Conservation (phyloP, 768 basidiomycete species). For the Zangia roseola region DNA sequence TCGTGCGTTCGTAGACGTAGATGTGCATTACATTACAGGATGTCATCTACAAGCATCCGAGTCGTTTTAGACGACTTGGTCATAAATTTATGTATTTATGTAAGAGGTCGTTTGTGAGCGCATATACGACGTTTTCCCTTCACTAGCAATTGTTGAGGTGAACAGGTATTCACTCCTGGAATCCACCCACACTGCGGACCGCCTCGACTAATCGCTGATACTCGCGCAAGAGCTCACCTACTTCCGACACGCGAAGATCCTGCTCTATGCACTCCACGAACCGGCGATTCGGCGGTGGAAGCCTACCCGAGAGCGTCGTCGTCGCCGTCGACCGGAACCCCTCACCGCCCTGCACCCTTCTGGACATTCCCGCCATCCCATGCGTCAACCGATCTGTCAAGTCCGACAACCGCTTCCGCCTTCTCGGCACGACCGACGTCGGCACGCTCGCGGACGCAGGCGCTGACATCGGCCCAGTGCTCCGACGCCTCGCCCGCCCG, state of each 20-base stretch:
- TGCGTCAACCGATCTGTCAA: conserved; percentile 80
- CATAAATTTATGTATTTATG: too few species aligned
- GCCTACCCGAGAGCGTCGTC: conserved; percentile 32
- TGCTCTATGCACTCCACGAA: conserved; percentile 73
- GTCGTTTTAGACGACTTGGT: too few species aligned
- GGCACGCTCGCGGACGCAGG: too few species aligned
- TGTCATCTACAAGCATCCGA: too few species aligned
- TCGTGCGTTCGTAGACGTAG: not conserved
- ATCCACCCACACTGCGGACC: conserved; percentile 52
- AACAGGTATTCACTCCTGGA: conserved; percentile 18
- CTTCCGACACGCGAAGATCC: conserved; percentile 80
- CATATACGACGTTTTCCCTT: too few species aligned
- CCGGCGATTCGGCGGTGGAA: conserved; percentile 63
- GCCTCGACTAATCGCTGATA: conserved; percentile 78
- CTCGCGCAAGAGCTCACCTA: conserved; percentile 75
- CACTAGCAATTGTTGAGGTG: too few species aligned
- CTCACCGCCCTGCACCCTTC: conserved; percentile 39
- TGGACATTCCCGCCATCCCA: conserved; percentile 55
- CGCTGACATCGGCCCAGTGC: conserved; percentile 1
- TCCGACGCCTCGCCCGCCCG: conserved; percentile 22
- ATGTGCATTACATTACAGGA: conserved; percentile 8
- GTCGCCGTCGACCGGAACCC: conserved; percentile 37
- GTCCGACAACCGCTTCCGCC: conserved; percentile 50
- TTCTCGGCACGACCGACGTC: conserved; percentile 19
- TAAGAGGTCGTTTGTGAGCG: too few species aligned